A percentile compares a stretch with the other conserved stretches of the same genome.
Conservation (phyloP, 2,329 filamentous ascomycete genomes). For the Lachnellula hyalina region DNA sequence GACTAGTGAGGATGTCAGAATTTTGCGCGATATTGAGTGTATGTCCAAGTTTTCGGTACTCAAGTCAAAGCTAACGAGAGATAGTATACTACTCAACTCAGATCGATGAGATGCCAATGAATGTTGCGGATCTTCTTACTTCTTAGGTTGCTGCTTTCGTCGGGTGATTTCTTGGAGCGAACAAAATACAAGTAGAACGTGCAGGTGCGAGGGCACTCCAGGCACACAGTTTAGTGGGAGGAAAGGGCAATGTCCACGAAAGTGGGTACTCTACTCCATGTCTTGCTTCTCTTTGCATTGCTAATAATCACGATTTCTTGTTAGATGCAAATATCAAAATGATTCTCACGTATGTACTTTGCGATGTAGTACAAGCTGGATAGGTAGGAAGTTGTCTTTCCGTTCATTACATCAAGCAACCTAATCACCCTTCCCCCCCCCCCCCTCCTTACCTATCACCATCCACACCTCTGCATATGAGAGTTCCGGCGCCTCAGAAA, state of each 20-base stretch:
- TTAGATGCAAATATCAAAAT: slow-evolving; percentile 1
- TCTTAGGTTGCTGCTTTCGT: slow-evolving; percentile 12
- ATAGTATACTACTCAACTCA: slow-evolving; percentile 70
- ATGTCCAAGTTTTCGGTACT: slow-evolving; percentile 32
- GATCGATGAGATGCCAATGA: slow-evolving; percentile 81
- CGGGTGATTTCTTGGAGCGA: neutral
- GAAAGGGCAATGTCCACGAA: slow-evolving; percentile 26
- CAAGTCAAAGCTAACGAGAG: slow-evolving; percentile 14
- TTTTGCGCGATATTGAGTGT: slow-evolving; percentile 94
- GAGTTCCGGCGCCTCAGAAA: too few relatives aligned
- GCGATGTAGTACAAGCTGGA: neutral
- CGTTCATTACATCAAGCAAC: neutral
- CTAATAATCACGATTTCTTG: neutral
- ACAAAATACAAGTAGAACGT: neutral
- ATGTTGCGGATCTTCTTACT: slow-evolving; percentile 44
- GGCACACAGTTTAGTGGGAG: slow-evolving; percentile 24
- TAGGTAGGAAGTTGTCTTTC: neutral
- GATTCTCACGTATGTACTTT: neutral
- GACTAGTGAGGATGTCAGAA: slow-evolving; percentile 95
- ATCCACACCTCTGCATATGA: neutral
- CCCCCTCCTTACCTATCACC: neutral
- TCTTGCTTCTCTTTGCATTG: neutral
- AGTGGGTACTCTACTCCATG: slow-evolving; percentile 11
- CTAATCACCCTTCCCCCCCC: neutral
- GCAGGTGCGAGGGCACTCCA: slow-evolving; percentile 17